Evolutionary conservation across 1,284 basidiomycete genomes (phyloP), one percentile per base, ranked within the genome.

Genomic region (Mixia osmundae): DNA sequence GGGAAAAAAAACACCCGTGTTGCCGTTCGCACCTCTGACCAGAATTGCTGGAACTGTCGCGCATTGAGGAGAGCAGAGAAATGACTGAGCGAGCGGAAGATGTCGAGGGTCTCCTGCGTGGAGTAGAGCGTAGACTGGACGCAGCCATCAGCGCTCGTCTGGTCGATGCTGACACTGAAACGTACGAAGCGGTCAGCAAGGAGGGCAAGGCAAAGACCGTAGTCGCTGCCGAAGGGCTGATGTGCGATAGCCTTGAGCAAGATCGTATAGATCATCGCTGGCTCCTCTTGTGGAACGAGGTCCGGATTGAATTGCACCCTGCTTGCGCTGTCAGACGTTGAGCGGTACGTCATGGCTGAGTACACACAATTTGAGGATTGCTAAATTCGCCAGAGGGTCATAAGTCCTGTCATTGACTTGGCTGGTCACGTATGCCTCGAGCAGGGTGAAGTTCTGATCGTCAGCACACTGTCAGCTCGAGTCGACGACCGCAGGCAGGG

Each of bases 241-340:
- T 71, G 67, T 21, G 76, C 72, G 38, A 95, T 67, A 15, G 83
- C 69, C 65, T 94, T 91, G 57, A 85, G 67, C 52, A 95, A 76
- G 55, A 95, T 80, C 62, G 89, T 80, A 58, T 89, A 66, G 47
- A 85, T 32, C 5, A 20, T 20, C 12, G 8, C 24, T 19, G 25
- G 30, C 15, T 87, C 76, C 50, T 87, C 80, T 6, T 80, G 72
- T 61, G 87, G 87, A 60, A 80, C 80, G 30, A 89, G 68, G 54
- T 78, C 71, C 14, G 79, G 72, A 62, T 95, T 95, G 63, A 94
- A 94, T 55, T 95, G 87, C 61, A 91, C 91, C 38, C 83, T 91
- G 43, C 16, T 36, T 24, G 39, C 30, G 19, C 32, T 39, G 23
- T 15, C 35, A 22, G 38, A 22, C 12, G 26, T 28, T 6, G n/a